Percentiles rank a stretch among this genome's conserved stretches.
Conservation (phyloP, 2,329 filamentous ascomycete genomes). For the Cyphellophora attinorum region DNA sequence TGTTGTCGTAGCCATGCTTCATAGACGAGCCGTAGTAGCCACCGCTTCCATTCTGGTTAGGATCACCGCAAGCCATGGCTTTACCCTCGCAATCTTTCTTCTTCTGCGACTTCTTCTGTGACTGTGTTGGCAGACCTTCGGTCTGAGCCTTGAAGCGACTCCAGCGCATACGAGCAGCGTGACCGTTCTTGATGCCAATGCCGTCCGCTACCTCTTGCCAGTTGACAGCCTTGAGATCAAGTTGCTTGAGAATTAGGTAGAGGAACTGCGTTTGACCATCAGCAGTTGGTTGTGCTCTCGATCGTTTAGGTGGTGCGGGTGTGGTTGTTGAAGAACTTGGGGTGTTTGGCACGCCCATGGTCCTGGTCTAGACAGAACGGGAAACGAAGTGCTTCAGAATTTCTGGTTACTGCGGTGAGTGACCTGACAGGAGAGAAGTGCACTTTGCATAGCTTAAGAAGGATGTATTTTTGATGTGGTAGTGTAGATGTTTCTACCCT, state of each 20-base stretch:
- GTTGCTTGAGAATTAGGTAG: conserved; percentile 47
- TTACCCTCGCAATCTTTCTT: conserved; percentile 11
- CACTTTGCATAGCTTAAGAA: too few species aligned
- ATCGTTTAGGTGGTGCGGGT: conserved; percentile 8
- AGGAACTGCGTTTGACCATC: conserved; percentile 43
- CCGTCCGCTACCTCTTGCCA: conserved; percentile 43
- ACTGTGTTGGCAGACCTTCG: conserved; percentile 30
- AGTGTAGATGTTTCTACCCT: too few species aligned
- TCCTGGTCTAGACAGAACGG: too few species aligned
- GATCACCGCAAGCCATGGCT: conserved; percentile 3
- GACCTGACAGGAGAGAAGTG: too few species aligned
- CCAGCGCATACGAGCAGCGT: conserved; percentile 49
- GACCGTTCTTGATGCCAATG: conserved; percentile 45
- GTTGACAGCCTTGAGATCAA: conserved; percentile 44
- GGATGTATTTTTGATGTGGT: too few species aligned
- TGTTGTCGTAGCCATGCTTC: conserved; percentile 2
- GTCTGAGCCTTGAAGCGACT: conserved; percentile 45
- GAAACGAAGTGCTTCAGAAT: too few species aligned
- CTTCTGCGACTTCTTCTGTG: conserved; percentile 7
- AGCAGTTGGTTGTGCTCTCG: conserved; percentile 32
- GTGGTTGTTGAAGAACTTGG: neutral
- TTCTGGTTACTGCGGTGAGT: too few species aligned
- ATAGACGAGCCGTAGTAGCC: conserved; percentile 8
- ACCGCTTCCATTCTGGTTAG: conserved; percentile 4
- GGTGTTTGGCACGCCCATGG: too few species aligned